phyloP scores from a whole-genome alignment of 345 rosid genomes.

The Pistacia vera region DNA sequence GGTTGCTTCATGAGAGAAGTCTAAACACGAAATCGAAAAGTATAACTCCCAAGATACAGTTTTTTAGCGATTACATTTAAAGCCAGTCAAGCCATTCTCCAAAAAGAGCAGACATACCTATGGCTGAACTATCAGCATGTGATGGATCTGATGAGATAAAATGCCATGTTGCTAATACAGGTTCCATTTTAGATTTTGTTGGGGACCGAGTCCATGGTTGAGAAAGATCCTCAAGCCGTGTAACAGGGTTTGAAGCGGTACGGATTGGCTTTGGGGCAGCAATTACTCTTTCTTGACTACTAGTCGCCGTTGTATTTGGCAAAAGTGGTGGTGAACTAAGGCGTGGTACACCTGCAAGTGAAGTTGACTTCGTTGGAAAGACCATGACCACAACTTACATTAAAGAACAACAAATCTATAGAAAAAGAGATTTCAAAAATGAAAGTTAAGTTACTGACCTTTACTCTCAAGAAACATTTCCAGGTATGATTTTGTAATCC shows the following conservation, averaged over 20 bases:
- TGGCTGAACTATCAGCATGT: constrained; percentile 45
- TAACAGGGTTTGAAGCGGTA: constrained; percentile 69
- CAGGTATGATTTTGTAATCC: constrained; percentile 97
- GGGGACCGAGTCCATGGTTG: constrained; percentile 99
- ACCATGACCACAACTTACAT: constrained; percentile 10
- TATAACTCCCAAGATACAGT: constrained; percentile 25
- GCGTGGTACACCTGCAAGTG: constrained; percentile 90
- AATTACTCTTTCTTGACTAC: constrained; percentile 70
- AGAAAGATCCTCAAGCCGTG: constrained; percentile 86
- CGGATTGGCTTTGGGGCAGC: constrained; percentile 95
- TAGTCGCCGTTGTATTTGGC: constrained; percentile 42
- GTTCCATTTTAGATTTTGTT: constrained; percentile 95
- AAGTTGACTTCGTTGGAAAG: constrained; percentile 29
- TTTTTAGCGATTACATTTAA: constrained; percentile 11
- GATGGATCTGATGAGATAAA: constrained; percentile 60
- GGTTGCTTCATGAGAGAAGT: constrained; percentile 94
- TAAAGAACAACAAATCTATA: constrained; percentile 22
- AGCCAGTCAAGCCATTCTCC: constrained; percentile 8
- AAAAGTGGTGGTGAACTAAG: constrained; percentile 88
- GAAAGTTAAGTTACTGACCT: constrained; percentile 49
- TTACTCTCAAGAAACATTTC: constrained; percentile 94
- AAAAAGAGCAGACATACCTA: constrained; percentile 57
- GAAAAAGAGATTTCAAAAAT: constrained; percentile 4
- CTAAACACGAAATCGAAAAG: constrained; percentile 40
- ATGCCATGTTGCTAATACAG: constrained; percentile 77